A percentile compares a stretch with the other conserved stretches of the same genome.
Evolutionary conservation across 306 rosid genomes (phyloP).

Genomic region (Vachellia pachyceras): DNA sequence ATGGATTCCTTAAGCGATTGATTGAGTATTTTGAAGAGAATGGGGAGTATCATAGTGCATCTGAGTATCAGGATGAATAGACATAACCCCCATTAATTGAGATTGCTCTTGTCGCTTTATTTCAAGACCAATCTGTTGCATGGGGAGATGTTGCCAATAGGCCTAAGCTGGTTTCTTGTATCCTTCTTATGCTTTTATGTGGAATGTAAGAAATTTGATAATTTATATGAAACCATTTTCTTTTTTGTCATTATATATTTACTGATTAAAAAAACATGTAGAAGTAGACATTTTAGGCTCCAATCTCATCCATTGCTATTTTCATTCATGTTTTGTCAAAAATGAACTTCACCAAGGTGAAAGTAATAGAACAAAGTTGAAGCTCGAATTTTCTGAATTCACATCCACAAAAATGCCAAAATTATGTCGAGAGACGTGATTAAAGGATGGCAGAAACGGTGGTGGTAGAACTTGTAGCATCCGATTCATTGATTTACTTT

Average conservation of each 20-base stretch:
- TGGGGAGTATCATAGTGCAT: slow-evolving; percentile 88
- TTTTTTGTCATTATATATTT: slow-evolving; percentile 3
- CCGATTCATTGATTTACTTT: no score
- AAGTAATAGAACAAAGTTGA: background rate
- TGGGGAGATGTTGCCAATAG: slow-evolving; percentile 35
- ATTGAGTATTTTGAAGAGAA: slow-evolving; percentile 91
- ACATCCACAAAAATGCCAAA: slow-evolving; percentile 14
- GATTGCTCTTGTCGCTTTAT: slow-evolving; percentile 29
- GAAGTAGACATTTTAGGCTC: slow-evolving; percentile 11
- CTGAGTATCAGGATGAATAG: slow-evolving; percentile 78
- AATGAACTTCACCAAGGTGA: background rate
- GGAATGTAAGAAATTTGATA: slow-evolving; percentile 19
- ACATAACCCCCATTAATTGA: slow-evolving; percentile 34
- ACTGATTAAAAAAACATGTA: background rate
- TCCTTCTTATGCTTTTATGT: slow-evolving; percentile 16
- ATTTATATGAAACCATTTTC: slow-evolving; percentile 18
- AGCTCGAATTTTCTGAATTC: background rate
- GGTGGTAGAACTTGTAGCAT: no score
- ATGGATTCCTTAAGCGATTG: slow-evolving; percentile 85
- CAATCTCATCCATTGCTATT: background rate
- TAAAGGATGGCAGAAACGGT: no score
- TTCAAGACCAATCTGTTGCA: slow-evolving; percentile 25
- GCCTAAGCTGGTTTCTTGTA: slow-evolving; percentile 19
- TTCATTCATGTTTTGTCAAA: background rate
- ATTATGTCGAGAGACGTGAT: slow-evolving; percentile 4